Conservation (phyloP, 2,329 filamentous ascomycete species). For the Alternaria infectoria region DNA sequence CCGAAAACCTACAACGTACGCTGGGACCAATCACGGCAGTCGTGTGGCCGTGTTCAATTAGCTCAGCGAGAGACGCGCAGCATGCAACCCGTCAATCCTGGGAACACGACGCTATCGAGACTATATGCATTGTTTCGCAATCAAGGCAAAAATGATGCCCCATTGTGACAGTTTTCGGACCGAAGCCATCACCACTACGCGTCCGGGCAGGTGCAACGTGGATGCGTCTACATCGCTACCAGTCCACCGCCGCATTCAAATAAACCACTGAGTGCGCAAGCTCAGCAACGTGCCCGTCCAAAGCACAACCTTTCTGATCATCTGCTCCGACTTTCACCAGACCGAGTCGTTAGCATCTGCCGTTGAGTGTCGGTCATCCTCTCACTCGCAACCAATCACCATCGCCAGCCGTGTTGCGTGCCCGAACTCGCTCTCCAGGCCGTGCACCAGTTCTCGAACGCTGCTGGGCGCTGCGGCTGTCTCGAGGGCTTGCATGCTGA, state of each 20-base stretch:
- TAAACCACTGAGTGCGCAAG: conserved; percentile 8
- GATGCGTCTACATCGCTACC: not conserved
- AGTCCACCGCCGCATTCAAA: not conserved
- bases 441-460: conserved; percentile 1
- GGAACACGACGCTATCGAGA: not conserved
- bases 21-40: not conserved
- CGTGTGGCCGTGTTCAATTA: not conserved
- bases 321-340: not conserved
- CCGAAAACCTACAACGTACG: not conserved
- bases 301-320: conserved; percentile 1
- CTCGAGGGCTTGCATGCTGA: not conserved
- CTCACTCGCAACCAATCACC: conserved; percentile 9
- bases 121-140: not conserved
- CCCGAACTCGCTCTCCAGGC: conserved; percentile 6
- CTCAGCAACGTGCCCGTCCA: conserved; percentile 3
- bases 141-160: not conserved
- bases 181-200: not conserved
- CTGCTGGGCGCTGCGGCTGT: not conserved
- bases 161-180: not conserved
- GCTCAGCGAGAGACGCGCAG: not conserved
- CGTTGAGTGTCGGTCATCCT: not conserved
- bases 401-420: conserved; percentile 9
- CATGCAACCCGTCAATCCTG: not conserved
- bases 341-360: conserved; percentile 4
- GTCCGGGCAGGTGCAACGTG: not conserved